A percentile compares a stretch with the other conserved stretches of the same genome.
These are phyloP conservation scores for Dactylellina drechsleri DNA, from an alignment of 2,329 filamentous ascomycete species.

Conservation along the genomic window DNA sequence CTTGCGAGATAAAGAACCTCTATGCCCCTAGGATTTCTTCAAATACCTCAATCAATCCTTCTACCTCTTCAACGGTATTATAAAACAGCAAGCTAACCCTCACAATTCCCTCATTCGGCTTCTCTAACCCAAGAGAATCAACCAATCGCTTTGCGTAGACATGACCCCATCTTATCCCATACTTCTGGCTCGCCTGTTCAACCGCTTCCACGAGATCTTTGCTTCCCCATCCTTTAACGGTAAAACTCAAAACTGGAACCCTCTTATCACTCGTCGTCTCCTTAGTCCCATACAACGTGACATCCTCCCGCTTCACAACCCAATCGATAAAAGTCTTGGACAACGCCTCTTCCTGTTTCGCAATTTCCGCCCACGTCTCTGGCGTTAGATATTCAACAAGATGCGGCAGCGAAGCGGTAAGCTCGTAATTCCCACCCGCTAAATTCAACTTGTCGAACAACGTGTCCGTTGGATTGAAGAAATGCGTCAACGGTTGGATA, in stretches of 20 bases:
- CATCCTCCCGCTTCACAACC: slow-evolving; percentile 66
- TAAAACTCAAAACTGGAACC: slow-evolving; percentile 42
- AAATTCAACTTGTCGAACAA: slow-evolving; percentile 73
- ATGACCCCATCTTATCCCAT: slow-evolving; percentile 50
- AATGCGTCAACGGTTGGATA: slow-evolving; percentile 66
- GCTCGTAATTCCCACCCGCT: slow-evolving; percentile 76
- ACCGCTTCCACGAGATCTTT: slow-evolving; percentile 49
- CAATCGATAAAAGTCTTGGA: slow-evolving; percentile 71
- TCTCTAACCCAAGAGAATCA: slow-evolving; percentile 44
- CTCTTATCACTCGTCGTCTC: slow-evolving; percentile 28
- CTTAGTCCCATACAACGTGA: slow-evolving; percentile 66
- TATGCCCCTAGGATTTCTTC: slow-evolving; percentile 26
- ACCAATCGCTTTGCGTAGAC: slow-evolving; percentile 43
- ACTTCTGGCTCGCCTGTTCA: slow-evolving; percentile 32
- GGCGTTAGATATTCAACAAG: slow-evolving; percentile 71
- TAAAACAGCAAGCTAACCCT: slow-evolving; percentile 50
- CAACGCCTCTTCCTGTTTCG: slow-evolving; percentile 70
- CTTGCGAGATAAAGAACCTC: background rate
- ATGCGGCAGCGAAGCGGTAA: slow-evolving; percentile 71
- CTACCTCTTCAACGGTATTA: slow-evolving; percentile 50
- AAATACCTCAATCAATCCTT: slow-evolving; percentile 46
- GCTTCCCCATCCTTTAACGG: slow-evolving; percentile 44
- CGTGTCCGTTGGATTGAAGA: slow-evolving; percentile 61
- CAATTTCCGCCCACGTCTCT: slow-evolving; percentile 67
- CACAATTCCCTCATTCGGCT: slow-evolving; percentile 43